Percentiles rank a stretch among this genome's conserved stretches.
These are phyloP conservation scores for Nicotiana tabacum DNA, from an alignment of 257 asterid genomes.

Conservation along the genomic window DNA sequence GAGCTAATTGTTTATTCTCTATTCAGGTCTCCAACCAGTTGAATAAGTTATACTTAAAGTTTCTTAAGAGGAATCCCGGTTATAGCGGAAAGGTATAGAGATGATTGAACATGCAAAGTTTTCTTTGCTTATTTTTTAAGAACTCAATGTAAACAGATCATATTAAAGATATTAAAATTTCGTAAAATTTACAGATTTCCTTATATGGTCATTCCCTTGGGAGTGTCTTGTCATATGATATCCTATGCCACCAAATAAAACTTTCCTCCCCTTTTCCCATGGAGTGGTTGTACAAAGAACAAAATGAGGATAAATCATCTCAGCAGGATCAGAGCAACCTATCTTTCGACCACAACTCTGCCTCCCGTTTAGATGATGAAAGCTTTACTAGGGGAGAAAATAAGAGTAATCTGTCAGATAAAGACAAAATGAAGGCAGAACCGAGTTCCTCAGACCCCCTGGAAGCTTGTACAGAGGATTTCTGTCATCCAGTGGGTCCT, in stretches of 20 bases:
- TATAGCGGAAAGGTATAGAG: slow-evolving; percentile 85
- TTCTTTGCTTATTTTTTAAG: slow-evolving; percentile 7
- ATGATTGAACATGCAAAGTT: slow-evolving; percentile 15
- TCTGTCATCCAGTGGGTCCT: slow-evolving; percentile 48
- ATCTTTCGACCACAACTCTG: slow-evolving; percentile 26
- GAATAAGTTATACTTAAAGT: slow-evolving; percentile 79
- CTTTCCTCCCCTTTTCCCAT: slow-evolving; percentile 72
- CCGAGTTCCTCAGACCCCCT: slow-evolving; percentile 20
- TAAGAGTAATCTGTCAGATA: slow-evolving; percentile 25
- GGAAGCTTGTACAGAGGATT: slow-evolving; percentile 37
- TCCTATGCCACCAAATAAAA: slow-evolving; percentile 89
- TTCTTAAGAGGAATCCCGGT: slow-evolving; percentile 92
- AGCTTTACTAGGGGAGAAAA: slow-evolving; percentile 26
- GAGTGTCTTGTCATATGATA: slow-evolving; percentile 91
- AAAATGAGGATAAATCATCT: slow-evolving; percentile 22
- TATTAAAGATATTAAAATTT: background rate
- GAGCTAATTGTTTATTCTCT: slow-evolving; percentile 18
- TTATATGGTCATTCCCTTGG: slow-evolving; percentile 94
- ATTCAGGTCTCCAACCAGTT: slow-evolving; percentile 83
- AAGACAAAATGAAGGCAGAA: slow-evolving; percentile 13
- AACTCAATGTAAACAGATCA: background rate
- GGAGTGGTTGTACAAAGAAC: slow-evolving; percentile 79
- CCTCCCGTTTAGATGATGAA: slow-evolving; percentile 30
- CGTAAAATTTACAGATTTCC: slow-evolving; percentile 55
- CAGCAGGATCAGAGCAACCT: slow-evolving; percentile 17